These are phyloP conservation scores for Cajanus cajan DNA, from an alignment of 306 rosid genomes.

Conservation along the genomic window DNA sequence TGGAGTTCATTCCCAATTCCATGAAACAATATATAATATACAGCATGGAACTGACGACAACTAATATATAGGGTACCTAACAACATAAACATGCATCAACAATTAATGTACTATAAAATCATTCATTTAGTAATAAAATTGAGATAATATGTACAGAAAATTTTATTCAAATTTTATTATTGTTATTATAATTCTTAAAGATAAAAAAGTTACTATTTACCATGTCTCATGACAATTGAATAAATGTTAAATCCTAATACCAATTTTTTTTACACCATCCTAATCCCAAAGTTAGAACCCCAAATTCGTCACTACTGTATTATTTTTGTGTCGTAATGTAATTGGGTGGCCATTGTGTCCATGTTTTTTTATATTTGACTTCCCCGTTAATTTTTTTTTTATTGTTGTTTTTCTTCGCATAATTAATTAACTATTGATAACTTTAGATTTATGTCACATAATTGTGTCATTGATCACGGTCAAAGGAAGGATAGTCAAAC, in stretches of 20 bases:
- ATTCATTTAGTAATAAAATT: too few species aligned
- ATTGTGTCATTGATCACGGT: constrained; percentile 18
- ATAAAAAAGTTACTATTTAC: background rate
- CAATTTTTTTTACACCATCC: too few species aligned
- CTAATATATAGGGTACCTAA: background rate
- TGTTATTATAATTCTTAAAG: too few species aligned
- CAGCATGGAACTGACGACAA: background rate
- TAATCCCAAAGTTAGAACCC: background rate
- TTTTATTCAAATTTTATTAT: too few species aligned
- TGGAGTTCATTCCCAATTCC: background rate
- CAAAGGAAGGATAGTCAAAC: background rate
- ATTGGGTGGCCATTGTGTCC: background rate
- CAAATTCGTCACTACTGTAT: background rate
- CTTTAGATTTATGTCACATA: background rate
- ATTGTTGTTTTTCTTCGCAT: background rate
- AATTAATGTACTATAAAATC: background rate
- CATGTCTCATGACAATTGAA: background rate
- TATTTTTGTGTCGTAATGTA: background rate
- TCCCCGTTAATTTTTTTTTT: background rate
- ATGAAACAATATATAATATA: background rate
- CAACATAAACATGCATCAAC: background rate
- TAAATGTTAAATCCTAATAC: background rate
- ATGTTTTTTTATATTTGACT: background rate
- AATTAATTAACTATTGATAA: background rate
- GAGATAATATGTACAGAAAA: too few species aligned